These are phyloP conservation scores for Pyrenochaeta sp. DNA, from an alignment of 2,329 filamentous ascomycete genomes.

Conservation along the genomic window DNA sequence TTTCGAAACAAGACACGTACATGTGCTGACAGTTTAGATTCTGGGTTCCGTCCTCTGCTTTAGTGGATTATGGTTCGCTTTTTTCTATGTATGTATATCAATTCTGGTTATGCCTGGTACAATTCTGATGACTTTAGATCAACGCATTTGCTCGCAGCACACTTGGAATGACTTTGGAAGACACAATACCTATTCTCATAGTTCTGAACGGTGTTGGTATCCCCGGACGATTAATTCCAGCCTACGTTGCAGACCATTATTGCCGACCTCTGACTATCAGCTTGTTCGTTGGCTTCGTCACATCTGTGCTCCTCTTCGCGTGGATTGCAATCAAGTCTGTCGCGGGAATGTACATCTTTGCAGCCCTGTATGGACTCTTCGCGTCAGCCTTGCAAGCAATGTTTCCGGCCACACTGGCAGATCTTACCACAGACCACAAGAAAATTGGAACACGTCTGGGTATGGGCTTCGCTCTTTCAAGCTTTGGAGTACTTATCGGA, in stretches of 20 bases:
- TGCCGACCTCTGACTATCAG: conserved; percentile 54
- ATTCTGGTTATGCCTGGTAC: background rate
- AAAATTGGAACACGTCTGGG: conserved; percentile 56
- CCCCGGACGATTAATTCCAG: conserved; percentile 58
- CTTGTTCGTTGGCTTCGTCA: conserved; percentile 45
- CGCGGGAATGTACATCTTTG: conserved; percentile 52
- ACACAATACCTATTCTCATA: conserved; percentile 54
- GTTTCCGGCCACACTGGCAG: conserved; percentile 52
- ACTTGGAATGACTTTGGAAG: conserved; percentile 50
- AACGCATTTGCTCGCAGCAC: conserved; percentile 59
- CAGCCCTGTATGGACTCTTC: conserved; percentile 57
- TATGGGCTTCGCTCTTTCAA: conserved; percentile 45
- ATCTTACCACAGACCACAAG: conserved; percentile 52
- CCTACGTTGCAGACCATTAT: conserved; percentile 52
- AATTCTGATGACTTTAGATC: conserved; percentile 6
- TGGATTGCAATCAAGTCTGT: conserved; percentile 52
- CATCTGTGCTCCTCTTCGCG: conserved; percentile 53
- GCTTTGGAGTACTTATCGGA: conserved; percentile 37
- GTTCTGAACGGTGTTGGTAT: conserved; percentile 55
- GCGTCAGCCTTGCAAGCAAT: conserved; percentile 56
- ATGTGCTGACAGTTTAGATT: conserved; percentile 41
- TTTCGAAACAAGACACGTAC: conserved; percentile 28
- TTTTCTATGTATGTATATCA: conserved; percentile 45
- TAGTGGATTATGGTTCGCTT: conserved; percentile 48
- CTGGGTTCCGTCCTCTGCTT: conserved; percentile 37